These are phyloP conservation scores for Diophrys sp. DNA, from an alignment of 73 alveolate genomes.

Conservation along the genomic window DNA sequence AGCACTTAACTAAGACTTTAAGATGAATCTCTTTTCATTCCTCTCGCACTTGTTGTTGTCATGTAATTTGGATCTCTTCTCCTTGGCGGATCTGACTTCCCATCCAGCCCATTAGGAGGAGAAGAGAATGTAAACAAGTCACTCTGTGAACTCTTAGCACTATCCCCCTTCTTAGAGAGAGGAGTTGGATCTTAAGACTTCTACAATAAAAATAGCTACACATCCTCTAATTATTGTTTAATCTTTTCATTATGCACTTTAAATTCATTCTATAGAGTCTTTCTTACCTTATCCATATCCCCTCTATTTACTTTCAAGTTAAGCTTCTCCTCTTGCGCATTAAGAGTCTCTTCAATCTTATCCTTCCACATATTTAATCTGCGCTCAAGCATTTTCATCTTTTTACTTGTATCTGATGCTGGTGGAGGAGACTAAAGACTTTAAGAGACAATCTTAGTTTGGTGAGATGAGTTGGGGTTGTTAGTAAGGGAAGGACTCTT, in stretches of 20 bases:
- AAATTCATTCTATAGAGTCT: not conserved
- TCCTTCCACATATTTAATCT: not conserved
- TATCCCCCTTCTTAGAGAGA: too few species aligned
- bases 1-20: not conserved
- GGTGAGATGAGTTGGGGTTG: too few species aligned
- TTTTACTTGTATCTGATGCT: too few species aligned
- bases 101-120: not conserved
- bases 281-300: not conserved
- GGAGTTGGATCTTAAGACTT: too few species aligned
- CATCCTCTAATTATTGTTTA: not conserved
- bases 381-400: not conserved
- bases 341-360: not conserved
- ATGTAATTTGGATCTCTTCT: too few species aligned
- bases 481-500: not conserved
- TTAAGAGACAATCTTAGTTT: not conserved
- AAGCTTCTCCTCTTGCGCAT: not conserved
- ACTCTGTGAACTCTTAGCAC: too few species aligned
- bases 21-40: too few species aligned
- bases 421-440: not conserved
- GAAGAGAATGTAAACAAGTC: not conserved
- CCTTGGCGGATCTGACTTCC: not conserved
- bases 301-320: not conserved
- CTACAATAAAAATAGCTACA: not conserved
- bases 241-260: not conserved
- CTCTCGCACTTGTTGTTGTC: too few species aligned